phyloP scores from a whole-genome alignment of 2,329 filamentous ascomycete species.

The Aspergillus fructus region DNA sequence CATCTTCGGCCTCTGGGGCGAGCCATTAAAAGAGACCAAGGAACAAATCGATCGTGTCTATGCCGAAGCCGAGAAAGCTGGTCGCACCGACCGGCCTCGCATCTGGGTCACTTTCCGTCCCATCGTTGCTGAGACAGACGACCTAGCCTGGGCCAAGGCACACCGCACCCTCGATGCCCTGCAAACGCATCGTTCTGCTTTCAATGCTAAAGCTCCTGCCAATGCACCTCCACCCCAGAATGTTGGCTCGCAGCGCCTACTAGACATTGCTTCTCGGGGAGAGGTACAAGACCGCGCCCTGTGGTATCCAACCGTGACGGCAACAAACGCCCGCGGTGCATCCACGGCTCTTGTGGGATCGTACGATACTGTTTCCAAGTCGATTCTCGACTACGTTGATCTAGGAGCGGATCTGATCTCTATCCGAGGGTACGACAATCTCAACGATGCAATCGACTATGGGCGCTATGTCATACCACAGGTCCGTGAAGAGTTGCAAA shows the following conservation, averaged over 20 bases:
- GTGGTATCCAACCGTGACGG: constrained; percentile 65
- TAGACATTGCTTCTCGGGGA: constrained; percentile 54
- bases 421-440: constrained; percentile 61
- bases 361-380: constrained; percentile 53
- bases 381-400: constrained; percentile 58
- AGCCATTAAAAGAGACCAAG: constrained; percentile 63
- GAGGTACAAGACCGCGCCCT: constrained; percentile 62
- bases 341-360: constrained; percentile 61
- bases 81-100: constrained; percentile 54
- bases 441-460: constrained; percentile 61
- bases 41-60: constrained; percentile 63
- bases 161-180: constrained; percentile 56
- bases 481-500: constrained; percentile 38
- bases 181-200: constrained; percentile 43
- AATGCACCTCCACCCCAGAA: constrained; percentile 52
- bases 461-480: constrained; percentile 56
- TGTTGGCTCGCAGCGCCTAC: constrained; percentile 58
- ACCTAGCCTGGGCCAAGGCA: constrained; percentile 62
- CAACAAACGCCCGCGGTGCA: constrained; percentile 59
- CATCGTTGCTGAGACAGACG: constrained; percentile 61
- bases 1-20: constrained; percentile 65
- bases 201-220: constrained; percentile 30
- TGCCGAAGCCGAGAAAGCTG: constrained; percentile 58
- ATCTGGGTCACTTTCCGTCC: constrained; percentile 67
- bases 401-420: constrained; percentile 59